phyloP scores from a whole-genome alignment of 2,329 filamentous ascomycete genomes.

The Periglandula ipomoeae region DNA sequence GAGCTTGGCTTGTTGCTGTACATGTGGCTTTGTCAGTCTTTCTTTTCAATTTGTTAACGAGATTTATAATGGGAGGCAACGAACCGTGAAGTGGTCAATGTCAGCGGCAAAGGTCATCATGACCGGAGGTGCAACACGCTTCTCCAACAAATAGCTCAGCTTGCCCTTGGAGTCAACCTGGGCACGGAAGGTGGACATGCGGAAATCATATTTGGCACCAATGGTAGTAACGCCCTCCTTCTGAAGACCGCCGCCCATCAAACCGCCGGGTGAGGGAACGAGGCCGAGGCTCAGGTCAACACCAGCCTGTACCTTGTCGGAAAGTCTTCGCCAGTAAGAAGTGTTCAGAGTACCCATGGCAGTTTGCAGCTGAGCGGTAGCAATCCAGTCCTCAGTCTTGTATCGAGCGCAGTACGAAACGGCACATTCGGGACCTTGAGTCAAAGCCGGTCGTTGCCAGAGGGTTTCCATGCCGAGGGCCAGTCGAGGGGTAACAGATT shows the following conservation, averaged over 20 bases:
- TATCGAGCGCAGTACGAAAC: conserved; percentile 88
- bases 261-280: conserved; percentile 51
- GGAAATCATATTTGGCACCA: conserved; percentile 97
- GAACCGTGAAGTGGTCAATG: conserved; percentile 90
- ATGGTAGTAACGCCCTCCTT: conserved; percentile 88
- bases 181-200: conserved; percentile 87
- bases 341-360: conserved; percentile 81
- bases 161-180: conserved; percentile 95
- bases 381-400: conserved; percentile 87
- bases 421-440: conserved; percentile 81
- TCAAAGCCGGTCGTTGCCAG: conserved; percentile 80
- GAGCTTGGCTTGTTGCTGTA: conserved; percentile 86
- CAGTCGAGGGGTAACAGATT: conserved; percentile 80
- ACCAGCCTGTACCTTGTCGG: conserved; percentile 92
- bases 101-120: conserved; percentile 93
- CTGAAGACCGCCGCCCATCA: conserved; percentile 67
- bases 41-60: conserved; percentile 14
- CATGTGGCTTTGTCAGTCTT: neutral
- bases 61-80: conserved; percentile 23
- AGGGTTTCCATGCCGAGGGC: conserved; percentile 85
- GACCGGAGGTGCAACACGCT: conserved; percentile 87
- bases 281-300: conserved; percentile 90
- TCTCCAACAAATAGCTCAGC: conserved; percentile 86
- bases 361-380: conserved; percentile 72
- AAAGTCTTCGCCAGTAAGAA: conserved; percentile 88